Evolutionary conservation across 345 rosid genomes (phyloP), one percentile per base, ranked within the genome.

Genomic region (Populus nigra): DNA sequence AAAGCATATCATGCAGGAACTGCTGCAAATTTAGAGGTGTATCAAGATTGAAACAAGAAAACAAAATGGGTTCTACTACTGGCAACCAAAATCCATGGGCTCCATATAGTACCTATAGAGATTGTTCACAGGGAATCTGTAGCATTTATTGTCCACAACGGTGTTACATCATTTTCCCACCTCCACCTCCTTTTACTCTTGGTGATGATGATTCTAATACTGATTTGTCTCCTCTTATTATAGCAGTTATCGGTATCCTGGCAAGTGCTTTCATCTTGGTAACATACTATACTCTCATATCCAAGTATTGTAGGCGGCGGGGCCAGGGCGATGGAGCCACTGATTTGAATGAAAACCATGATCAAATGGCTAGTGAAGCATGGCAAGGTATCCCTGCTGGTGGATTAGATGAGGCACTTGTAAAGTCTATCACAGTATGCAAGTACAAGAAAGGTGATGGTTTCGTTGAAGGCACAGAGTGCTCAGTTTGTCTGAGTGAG

Each of bases 141-240:
- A 93, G 89, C 89, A 75, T 90, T 10, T 91, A 90, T 79, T 94
- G 98, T 68, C 97, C 97, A 0, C 95, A 93, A 77, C 88, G 97
- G 95, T 94, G 97, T 79, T 91, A 89, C 84, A 74, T 88, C 66
- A 75, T 88, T 74, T 90, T 91, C 90, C 88, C 95, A 43, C 97
- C 96, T 50, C 97, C 95, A 3, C 93, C 97, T 27, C 86, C 96
- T 47, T 81, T 76, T 17, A 8, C 55, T 73, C 33, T 75, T 7
- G 81, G 61, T 22, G 91, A 87, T 18, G 89, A 74, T 67, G 82
- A 69, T 12, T 84, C 88, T 33, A 82, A 84, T 49, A 53, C 89
- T 22, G 82, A 76, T 55, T 87, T 91, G 83, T 91, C 95, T 8
- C 97, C 95, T 73, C 90, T 91, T 3, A 88, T 93, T 25, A 91